Conservation (phyloP, 2,329 filamentous ascomycete species). For the Penicillium brevicompactum region DNA sequence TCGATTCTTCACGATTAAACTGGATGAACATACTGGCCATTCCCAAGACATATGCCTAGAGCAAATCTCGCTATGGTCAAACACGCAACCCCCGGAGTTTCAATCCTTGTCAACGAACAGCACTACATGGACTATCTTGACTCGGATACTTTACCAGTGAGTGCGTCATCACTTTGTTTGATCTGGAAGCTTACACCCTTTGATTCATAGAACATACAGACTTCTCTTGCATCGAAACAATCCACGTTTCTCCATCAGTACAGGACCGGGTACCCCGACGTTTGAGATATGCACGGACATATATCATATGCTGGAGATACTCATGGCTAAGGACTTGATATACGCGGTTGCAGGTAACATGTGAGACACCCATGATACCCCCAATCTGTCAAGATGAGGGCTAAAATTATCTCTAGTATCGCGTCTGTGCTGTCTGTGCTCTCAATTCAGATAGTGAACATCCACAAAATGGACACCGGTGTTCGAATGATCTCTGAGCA, state of each 20-base stretch:
- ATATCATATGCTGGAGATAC: constrained; percentile 21
- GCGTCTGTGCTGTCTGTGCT: constrained; percentile 16
- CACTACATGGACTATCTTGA: constrained; percentile 14
- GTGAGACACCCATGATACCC: not conserved
- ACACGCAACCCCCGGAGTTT: constrained; percentile 8
- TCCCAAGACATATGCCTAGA: constrained; percentile 16
- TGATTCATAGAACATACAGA: constrained; percentile 10
- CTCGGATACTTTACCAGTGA: constrained; percentile 14
- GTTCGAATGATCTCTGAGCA: constrained; percentile 25
- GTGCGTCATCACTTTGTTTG: not conserved
- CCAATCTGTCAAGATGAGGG: not conserved
- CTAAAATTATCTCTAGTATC: constrained; percentile 7
- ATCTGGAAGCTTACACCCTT: no score
- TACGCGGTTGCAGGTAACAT: constrained; percentile 12
- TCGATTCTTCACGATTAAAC: constrained; percentile 10
- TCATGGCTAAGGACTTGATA: constrained; percentile 19
- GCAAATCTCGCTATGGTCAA: constrained; percentile 13
- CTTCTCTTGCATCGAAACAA: constrained; percentile 12
- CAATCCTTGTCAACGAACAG: constrained; percentile 7
- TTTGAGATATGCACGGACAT: constrained; percentile 21
- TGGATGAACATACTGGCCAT: constrained; percentile 3
- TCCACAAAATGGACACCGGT: constrained; percentile 14
- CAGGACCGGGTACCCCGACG: constrained; percentile 11
- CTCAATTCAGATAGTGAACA: constrained; percentile 19
- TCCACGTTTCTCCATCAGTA: constrained; percentile 13